Base-by-base conservation (phyloP, 257 asterid species). In the Solanum chiquidenum region DNA sequence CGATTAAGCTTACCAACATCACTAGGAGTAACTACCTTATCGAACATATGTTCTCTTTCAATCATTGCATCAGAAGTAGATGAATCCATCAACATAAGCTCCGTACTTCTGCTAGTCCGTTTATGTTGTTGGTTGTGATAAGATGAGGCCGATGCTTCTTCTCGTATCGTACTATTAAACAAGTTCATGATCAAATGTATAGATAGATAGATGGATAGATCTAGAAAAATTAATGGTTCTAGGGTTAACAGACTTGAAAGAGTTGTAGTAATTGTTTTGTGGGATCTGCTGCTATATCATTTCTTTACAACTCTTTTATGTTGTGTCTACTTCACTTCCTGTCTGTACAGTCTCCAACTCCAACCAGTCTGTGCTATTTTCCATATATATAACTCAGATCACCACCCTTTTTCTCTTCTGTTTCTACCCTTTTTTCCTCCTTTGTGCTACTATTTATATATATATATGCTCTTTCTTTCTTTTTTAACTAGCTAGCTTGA, bases 1-100 rank as follows among this genome's bases (percentile, higher is more conserved):
- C 99, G 91, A 73, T 96, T 96, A n/a, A 96, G 95, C 83, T 96
- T 96, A 3, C 99, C 99, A 27, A 96, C 99, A 74, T 96, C 99
- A 87, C 99, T 96, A 0, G 99, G 99, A 0, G 99, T 96, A 9
- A 96, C 99, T 1, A 95, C 99, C 85, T 96, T 96, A 86, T 96
- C 99, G 85, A 96, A 96, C 99, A 96, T 96, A 89, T 96, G 99
- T 88, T 96, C 98, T 38, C 93, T 89, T 89, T 95, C 95, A 10
- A 92, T 87, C 20, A 33, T n/a, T 9, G 46, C 37, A 27, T 37
- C 31, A 9, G 1, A 27, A 62, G 52, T 20, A 4, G 84, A 77
- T 25, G 84, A 77, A 77, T 77, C 84, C 84, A 77, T 77, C 64
- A 77, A 77, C 84, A 42, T 42, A 42, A 77, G 64, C 84, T 77